These are phyloP conservation scores for Prunus fruticosa DNA, from an alignment of 306 rosid species.

Conservation along the genomic window DNA sequence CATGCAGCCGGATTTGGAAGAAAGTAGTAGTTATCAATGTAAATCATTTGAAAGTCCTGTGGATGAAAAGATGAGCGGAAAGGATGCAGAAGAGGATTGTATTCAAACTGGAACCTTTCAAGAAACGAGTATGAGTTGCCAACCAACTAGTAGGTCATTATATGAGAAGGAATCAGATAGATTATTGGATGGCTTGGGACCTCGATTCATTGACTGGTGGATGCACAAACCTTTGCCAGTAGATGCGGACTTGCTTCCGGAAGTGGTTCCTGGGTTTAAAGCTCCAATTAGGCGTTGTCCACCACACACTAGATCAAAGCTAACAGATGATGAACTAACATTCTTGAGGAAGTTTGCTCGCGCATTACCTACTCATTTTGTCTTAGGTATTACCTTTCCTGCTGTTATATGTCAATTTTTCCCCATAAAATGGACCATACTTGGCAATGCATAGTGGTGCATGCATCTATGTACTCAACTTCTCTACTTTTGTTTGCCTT, in stretches of 20 bases:
- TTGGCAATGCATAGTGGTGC: background rate
- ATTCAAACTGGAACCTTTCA: constrained; percentile 15
- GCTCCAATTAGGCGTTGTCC: constrained; percentile 69
- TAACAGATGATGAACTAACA: constrained; percentile 56
- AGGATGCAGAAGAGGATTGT: constrained; percentile 20
- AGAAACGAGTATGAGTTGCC: constrained; percentile 24
- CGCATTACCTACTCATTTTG: constrained; percentile 84
- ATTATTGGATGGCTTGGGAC: constrained; percentile 77
- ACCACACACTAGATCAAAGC: constrained; percentile 45
- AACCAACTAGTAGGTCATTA: constrained; percentile 42
- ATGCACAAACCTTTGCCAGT: constrained; percentile 86
- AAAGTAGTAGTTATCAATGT: constrained; percentile 10
- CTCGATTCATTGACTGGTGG: constrained; percentile 96
- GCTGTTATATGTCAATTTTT: constrained; percentile 7
- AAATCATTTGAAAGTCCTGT: constrained; percentile 21
- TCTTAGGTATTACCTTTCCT: constrained; percentile 58
- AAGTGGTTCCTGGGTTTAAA: constrained; percentile 67
- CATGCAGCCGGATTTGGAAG: constrained; percentile 27
- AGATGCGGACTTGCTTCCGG: constrained; percentile 86
- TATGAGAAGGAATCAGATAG: constrained; percentile 84
- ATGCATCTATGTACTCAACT: constrained; percentile 15
- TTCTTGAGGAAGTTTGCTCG: constrained; percentile 69
- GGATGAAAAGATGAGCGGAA: constrained; percentile 24
- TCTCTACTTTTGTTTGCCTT: constrained; percentile 13
- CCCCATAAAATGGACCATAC: background rate